phyloP scores from a whole-genome alignment of 345 rosid genomes.

The Pistacia atlantica region DNA sequence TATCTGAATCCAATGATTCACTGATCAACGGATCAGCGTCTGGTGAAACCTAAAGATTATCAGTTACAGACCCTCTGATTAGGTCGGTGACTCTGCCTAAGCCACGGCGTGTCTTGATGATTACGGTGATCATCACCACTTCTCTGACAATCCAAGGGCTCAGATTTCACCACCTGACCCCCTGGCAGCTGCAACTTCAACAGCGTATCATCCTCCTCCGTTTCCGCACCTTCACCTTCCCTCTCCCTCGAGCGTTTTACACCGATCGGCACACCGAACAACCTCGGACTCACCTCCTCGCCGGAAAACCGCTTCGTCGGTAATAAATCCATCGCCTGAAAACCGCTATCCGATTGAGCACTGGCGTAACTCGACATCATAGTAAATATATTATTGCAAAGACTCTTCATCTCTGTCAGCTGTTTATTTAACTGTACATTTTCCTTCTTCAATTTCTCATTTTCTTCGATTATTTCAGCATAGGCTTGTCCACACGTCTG shows the following conservation, averaged over 20 bases:
- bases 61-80: slow-evolving; percentile 58
- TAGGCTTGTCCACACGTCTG: slow-evolving; percentile 27
- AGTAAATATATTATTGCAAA: slow-evolving; percentile 56
- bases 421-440: slow-evolving; percentile 65
- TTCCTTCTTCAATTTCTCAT: slow-evolving; percentile 71
- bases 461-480: slow-evolving; percentile 67
- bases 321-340: slow-evolving; percentile 34
- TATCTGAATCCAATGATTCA: neutral
- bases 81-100: slow-evolving; percentile 32
- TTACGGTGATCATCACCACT: slow-evolving; percentile 5
- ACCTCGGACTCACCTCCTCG: slow-evolving; percentile 40
- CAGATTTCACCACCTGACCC: slow-evolving; percentile 37
- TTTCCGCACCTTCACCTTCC: slow-evolving; percentile 24
- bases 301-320: slow-evolving; percentile 32
- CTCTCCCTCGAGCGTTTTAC: slow-evolving; percentile 54
- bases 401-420: slow-evolving; percentile 63
- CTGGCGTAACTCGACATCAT: slow-evolving; percentile 55
- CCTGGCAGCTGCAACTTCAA: slow-evolving; percentile 36
- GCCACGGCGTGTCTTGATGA: slow-evolving; percentile 45
- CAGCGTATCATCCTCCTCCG: slow-evolving; percentile 23
- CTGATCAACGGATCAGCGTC: too few relatives aligned
- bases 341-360: slow-evolving; percentile 24
- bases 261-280: slow-evolving; percentile 75
- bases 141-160: slow-evolving; percentile 41
- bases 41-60: neutral